Evolutionary conservation across 164 flowering plant species (phyloP), one percentile per base, ranked within the genome.

Genomic region (Kalanchoe fedtschenkoi): DNA sequence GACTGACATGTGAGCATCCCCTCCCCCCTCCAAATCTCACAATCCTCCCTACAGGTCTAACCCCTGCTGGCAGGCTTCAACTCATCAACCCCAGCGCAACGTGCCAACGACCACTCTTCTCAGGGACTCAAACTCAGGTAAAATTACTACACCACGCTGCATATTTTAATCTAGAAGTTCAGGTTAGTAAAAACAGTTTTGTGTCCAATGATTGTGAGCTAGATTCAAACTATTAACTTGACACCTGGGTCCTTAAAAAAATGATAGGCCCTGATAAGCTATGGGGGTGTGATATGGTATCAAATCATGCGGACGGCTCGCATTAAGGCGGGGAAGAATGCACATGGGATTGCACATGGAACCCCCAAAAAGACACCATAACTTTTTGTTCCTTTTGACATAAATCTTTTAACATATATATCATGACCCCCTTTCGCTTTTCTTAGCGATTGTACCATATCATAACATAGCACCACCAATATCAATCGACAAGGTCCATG

Each of bases 41-140:
- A 47, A 47, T 22, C 28, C 5, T 21, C 54, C 54, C n/a, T 17
- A 22, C 47, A 44, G n/a, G 0, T 43, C 47, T 44, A 47, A 47
- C 10, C 28, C 8, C 22, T 47, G 11, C 11, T 21, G 24, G 13
- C 30, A 47, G 30, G 30, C 16, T 47, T 47, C 55, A 22, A 24
- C 55, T 24, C 55, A 47, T 47, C 54, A 46, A 21, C 28, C 28
- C 7, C 28, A 21, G 22, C 1, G 54, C 54, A 46, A 46, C 54
- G 54, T 46, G 54, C 54, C 54, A 46, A 46, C 54, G 54, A 46
- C 54, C 54, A 46, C 54, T 46, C 54, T 46, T 46, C 51, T 44
- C 0, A 15, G 39, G 39, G 8, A 37, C 39, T 37, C 39, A 2
- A 37, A 37, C 8, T 37, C 39, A 37, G 39, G 39, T 37, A 9